Evolutionary conservation across 2,329 filamentous ascomycete genomes (phyloP), one percentile per base, ranked within the genome.

Genomic region (Alternaria dauci): DNA sequence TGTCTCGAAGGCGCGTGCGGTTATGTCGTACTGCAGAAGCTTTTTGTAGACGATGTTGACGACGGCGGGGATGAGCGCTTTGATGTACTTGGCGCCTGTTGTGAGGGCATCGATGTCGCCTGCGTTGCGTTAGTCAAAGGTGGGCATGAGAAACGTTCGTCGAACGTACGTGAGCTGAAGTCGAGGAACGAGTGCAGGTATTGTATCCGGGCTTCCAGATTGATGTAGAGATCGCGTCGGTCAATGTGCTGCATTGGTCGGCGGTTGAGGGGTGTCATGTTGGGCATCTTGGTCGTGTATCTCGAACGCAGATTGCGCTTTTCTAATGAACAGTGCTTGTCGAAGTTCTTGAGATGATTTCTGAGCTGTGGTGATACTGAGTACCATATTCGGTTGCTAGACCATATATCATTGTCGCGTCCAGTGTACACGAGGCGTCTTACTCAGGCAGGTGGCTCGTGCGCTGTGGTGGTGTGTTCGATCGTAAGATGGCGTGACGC

Each of bases 11-110:
- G 91, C 90, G 54, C 90, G 86, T 1, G 92, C 91, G 4, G 92
- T 95, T 76, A 94, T 92, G 74, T 94, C 92, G 78, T 91, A 92
- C 71, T 89, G 87, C 11, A 94, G 82, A 0, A 95, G 85, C 75
- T 94, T 94, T 73, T 89, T 88, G 82, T 94, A 95, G 34, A 94
- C 90, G 61, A 93, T 91, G 78, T 94, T 93, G 72, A 94, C 91
- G 23, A 95, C 86, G 46, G 91, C 89, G 1, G 92, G 92, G 65
- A 94, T 93, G 32, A 94, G 85, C n/a, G 89, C 87, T 71, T 90
- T 91, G 81, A 93, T 89, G 79, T 93, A 93, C 76, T 92, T 92
- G 60, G 87, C 83, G 63, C 90, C 91, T 3, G 84, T 82, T 14
- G 86, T 83, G 38, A 94, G 84, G 39, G 90, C 90, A 66, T 91